These are phyloP conservation scores for Incumbomyces lentus DNA, from an alignment of 2,329 filamentous ascomycete species.

Conservation along the genomic window DNA sequence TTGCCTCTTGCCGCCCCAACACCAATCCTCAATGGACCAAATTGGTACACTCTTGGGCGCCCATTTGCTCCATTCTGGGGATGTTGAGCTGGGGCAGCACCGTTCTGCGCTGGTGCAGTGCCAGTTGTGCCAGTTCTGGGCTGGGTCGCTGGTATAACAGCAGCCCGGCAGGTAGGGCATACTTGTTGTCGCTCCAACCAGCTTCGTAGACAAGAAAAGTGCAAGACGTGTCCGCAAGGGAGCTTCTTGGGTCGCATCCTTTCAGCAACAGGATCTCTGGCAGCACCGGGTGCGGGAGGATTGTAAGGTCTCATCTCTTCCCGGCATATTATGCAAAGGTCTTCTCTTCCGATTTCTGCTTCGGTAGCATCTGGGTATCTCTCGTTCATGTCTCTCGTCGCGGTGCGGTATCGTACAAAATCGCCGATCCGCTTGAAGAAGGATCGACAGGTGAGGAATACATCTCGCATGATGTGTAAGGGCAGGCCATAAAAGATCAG, in stretches of 20 bases:
- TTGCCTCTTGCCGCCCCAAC: slow-evolving; percentile 55
- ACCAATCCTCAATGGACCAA: slow-evolving; percentile 65
- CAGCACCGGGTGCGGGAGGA: slow-evolving; percentile 34
- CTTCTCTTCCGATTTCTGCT: slow-evolving; percentile 74
- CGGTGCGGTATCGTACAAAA: slow-evolving; percentile 79
- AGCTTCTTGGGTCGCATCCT: slow-evolving; percentile 86
- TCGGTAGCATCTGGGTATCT: slow-evolving; percentile 80
- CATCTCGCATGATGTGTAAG: slow-evolving; percentile 90
- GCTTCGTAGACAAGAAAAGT: slow-evolving; percentile 87
- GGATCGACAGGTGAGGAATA: slow-evolving; percentile 86
- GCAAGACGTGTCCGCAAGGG: slow-evolving; percentile 88
- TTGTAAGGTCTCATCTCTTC: slow-evolving; percentile 87
- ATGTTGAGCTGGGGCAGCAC: slow-evolving; percentile 5
- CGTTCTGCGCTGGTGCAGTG: slow-evolving; percentile 6
- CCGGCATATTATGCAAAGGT: slow-evolving; percentile 94
- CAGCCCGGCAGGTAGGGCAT: slow-evolving; percentile 83
- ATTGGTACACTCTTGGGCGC: slow-evolving; percentile 51
- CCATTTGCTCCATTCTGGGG: slow-evolving; percentile 24
- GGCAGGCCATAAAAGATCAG: slow-evolving; percentile 90
- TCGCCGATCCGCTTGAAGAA: slow-evolving; percentile 85
- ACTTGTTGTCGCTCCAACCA: slow-evolving; percentile 97
- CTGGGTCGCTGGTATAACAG: slow-evolving; percentile 51
- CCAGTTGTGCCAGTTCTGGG: slow-evolving; percentile 16
- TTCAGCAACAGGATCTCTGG: slow-evolving; percentile 53
- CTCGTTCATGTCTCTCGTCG: slow-evolving; percentile 85